Conservation (phyloP, 768 basidiomycete species). For the Infundibulicybe gibba region DNA sequence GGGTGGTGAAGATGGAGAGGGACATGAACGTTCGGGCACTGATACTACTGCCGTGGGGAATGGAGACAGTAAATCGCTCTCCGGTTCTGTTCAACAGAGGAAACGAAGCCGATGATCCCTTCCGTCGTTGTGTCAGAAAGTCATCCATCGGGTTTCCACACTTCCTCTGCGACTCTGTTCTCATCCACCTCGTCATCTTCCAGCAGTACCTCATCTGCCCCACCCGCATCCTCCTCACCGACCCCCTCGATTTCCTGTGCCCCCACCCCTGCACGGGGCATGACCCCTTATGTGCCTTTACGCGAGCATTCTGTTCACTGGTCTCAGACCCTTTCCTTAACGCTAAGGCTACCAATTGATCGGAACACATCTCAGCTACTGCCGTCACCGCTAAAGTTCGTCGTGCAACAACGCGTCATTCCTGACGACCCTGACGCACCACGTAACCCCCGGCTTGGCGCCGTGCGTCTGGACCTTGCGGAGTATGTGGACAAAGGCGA, state of each 20-base stretch:
- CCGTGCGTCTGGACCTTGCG: slow-evolving; percentile 67
- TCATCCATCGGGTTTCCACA: not conserved
- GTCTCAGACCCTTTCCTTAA: slow-evolving; percentile 52
- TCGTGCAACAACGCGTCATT: slow-evolving; percentile 60
- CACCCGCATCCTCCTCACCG: slow-evolving; percentile 9
- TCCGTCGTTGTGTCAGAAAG: slow-evolving; percentile 9
- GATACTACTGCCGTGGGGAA: not conserved
- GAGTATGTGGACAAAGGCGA: slow-evolving; percentile 64
- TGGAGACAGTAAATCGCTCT: slow-evolving; percentile 10
- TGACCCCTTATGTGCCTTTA: slow-evolving; percentile 56
- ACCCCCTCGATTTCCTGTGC: slow-evolving; percentile 8
- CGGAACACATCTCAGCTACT: slow-evolving; percentile 47
- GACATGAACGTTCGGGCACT: slow-evolving; percentile 1
- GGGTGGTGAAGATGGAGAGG: slow-evolving; percentile 19
- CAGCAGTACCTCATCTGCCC: slow-evolving; percentile 8
- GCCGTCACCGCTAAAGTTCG: slow-evolving; percentile 62
- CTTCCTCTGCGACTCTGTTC: slow-evolving; percentile 1
- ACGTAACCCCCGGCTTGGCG: slow-evolving; percentile 59
- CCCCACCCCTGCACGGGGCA: slow-evolving; percentile 47
- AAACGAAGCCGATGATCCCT: slow-evolving; percentile 4
- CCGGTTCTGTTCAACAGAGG: slow-evolving; percentile 7
- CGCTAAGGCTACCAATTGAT: slow-evolving; percentile 58
- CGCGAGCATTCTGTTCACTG: slow-evolving; percentile 64
- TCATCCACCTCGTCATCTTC: not conserved
- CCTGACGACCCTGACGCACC: slow-evolving; percentile 44